A percentile compares a stretch with the other conserved stretches of the same genome.
Conservation (phyloP, 345 rosid species). For the Garcia nutans region DNA sequence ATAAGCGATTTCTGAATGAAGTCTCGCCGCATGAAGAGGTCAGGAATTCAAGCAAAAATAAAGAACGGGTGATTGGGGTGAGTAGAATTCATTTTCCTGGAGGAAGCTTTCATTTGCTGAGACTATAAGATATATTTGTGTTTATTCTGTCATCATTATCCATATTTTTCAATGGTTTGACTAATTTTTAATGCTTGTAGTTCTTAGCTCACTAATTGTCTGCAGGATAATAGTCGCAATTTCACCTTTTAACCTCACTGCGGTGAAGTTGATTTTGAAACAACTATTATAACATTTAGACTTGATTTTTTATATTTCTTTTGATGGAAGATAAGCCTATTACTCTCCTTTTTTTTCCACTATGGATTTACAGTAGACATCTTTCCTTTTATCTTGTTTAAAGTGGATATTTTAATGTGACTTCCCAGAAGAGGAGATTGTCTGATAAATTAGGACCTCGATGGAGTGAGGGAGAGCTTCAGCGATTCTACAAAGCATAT, state of each 20-base stretch:
- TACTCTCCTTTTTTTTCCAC: neutral
- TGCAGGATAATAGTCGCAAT: neutral
- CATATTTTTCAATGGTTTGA: conserved; percentile 5
- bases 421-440: conserved; percentile 24
- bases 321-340: neutral
- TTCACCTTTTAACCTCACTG: neutral
- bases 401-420: neutral
- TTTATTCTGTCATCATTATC: neutral
- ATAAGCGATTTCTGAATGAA: conserved; percentile 68
- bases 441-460: conserved; percentile 25
- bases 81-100: conserved; percentile 22
- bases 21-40: conserved; percentile 60
- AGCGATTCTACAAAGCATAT: conserved; percentile 29
- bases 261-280: neutral
- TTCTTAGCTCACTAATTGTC: neutral
- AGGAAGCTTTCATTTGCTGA: neutral
- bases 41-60: conserved; percentile 51
- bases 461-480: conserved; percentile 32
- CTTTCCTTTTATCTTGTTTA: neutral
- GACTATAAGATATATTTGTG: conserved; percentile 3
- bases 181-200: conserved; percentile 5
- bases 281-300: neutral
- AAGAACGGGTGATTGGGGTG: conserved; percentile 47
- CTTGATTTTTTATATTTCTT: neutral
- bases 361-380: neutral